Base-by-base conservation (phyloP, 352 stramenopile genomes). In the Globisporangium uncinulatum region DNA sequence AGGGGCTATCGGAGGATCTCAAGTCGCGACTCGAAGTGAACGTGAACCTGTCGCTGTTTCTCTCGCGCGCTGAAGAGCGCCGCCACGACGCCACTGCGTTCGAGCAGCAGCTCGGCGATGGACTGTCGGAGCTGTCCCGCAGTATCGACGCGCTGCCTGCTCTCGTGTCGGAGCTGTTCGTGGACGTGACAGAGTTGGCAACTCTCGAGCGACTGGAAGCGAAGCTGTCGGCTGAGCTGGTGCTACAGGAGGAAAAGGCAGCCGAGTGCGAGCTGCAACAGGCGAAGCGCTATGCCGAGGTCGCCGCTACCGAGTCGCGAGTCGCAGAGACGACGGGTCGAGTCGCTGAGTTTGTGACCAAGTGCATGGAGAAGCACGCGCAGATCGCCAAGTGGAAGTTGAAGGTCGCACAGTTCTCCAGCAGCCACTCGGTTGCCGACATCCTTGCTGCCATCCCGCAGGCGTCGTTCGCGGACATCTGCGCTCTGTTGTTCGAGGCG, bases 21-120 rank as follows among this genome's bases (percentile, higher is more conserved):
- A 91, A 91, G 56, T 71, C 82, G 32, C 79, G 85, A 0, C 66
- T 95, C 24, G 85, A 93, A 55, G 79, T 86, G 44, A 91, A 92
- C 37, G 83, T 95, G 46, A 92, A 93, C 19, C 63, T 95, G 13
- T 92, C 85, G n/a, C 57, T 95, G 32, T 95, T 95, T 41, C 62
- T 90, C 21, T 93, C 83, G 10, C 69, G 85, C 4, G 81, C 83
- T 8, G 75, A 92, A 70, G 85, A 95, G 59, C 79, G 83, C 15
- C 67, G 75, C 14, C 75, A 87, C 51, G 77, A 88, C 47, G 85
- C 77, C 0, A 74, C 70, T 13, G 54, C 31, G 1, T 91, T 88
- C 63, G 69, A 71, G 8, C 58, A 63, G 13, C 51, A 73, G 21
- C 74, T 85, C 21, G 76, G 68, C 6, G 34, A 57, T 4, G 54